These are phyloP conservation scores for Annulohypoxylon truncatum DNA, from an alignment of 2,329 filamentous ascomycete genomes.

Conservation along the genomic window DNA sequence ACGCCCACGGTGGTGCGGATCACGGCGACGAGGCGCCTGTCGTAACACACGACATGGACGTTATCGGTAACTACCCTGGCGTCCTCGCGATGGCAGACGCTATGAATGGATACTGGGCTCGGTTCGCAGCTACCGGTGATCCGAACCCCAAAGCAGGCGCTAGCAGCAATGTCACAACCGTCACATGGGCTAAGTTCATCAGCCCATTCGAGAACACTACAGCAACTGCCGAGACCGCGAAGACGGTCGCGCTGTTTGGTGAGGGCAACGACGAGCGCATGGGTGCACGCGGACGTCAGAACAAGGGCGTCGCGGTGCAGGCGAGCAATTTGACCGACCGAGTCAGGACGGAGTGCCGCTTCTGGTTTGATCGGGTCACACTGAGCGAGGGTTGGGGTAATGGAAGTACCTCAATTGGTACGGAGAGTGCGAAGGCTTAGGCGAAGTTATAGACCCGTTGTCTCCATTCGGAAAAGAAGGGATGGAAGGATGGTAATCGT, in stretches of 20 bases:
- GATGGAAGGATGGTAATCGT: neutral
- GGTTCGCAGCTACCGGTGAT: constrained; percentile 51
- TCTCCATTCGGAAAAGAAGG: neutral
- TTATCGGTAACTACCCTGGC: constrained; percentile 52
- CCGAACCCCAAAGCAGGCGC: constrained; percentile 38
- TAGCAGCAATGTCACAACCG: constrained; percentile 30
- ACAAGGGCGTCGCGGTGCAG: constrained; percentile 57
- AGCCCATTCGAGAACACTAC: constrained; percentile 52
- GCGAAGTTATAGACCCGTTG: neutral
- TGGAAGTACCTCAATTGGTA: constrained; percentile 30
- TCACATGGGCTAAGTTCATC: constrained; percentile 58
- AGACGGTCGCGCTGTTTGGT: constrained; percentile 66
- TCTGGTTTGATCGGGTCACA: constrained; percentile 69
- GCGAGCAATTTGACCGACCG: constrained; percentile 56
- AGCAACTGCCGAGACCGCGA: constrained; percentile 40
- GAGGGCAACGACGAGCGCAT: constrained; percentile 67
- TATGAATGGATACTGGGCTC: constrained; percentile 59
- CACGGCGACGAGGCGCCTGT: constrained; percentile 61
- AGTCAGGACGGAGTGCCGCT: constrained; percentile 63
- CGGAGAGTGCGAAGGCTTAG: neutral
- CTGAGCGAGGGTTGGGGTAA: constrained; percentile 59
- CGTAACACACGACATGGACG: constrained; percentile 57
- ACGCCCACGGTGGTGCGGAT: constrained; percentile 54
- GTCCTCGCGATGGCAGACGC: constrained; percentile 53
- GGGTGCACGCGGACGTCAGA: constrained; percentile 47